Evolutionary conservation across 2,329 filamentous ascomycete genomes (phyloP).

Genomic region (Aureobasidium pullulans): DNA sequence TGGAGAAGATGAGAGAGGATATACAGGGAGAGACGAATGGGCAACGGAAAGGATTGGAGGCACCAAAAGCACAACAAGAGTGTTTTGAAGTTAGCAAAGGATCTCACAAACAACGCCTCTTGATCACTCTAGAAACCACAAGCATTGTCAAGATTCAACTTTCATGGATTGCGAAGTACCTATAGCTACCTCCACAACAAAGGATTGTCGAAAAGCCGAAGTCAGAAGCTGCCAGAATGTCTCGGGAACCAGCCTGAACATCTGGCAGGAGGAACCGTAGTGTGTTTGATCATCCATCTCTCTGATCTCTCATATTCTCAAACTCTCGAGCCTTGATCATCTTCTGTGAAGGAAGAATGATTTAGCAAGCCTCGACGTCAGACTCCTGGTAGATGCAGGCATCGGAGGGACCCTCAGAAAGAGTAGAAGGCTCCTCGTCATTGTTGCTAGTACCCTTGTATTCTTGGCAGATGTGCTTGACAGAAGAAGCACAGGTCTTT

Average conservation of each 20-base stretch:
- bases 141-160: neutral
- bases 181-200: neutral
- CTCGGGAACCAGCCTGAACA: neutral
- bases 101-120: no score
- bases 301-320: neutral
- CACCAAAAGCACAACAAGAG: no score
- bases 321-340: no score
- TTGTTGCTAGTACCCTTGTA: conserved; percentile 29
- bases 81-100: no score
- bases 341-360: neutral
- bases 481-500: conserved; percentile 32
- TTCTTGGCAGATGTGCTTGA: conserved; percentile 29
- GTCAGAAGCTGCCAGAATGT: neutral
- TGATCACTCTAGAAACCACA: neutral
- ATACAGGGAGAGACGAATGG: no score
- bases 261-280: neutral
- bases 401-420: conserved; percentile 25
- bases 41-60: no score
- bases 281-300: neutral
- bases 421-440: conserved; percentile 28
- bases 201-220: neutral
- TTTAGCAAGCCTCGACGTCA: conserved; percentile 19
- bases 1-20: no score
- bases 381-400: conserved; percentile 27
- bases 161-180: neutral